These are phyloP conservation scores for Colletotrichum noveboracense DNA, from an alignment of 2,329 filamentous ascomycete species.

Conservation along the genomic window DNA sequence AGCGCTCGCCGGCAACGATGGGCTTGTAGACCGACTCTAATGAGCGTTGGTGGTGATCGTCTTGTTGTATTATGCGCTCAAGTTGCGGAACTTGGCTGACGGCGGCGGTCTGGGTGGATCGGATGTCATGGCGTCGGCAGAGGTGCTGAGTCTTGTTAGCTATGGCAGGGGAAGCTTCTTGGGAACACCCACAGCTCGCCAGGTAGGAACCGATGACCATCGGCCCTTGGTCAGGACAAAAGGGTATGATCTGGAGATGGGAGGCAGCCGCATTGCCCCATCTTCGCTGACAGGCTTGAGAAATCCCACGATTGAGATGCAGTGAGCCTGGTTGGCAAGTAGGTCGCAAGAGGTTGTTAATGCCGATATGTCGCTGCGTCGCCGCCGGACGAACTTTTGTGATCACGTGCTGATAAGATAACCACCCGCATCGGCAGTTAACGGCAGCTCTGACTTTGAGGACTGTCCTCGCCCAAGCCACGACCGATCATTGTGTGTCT, in stretches of 20 bases:
- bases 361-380: neutral
- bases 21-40: neutral
- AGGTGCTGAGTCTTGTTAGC: neutral
- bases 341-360: neutral
- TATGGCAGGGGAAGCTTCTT: neutral
- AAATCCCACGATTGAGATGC: neutral
- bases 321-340: neutral
- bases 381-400: neutral
- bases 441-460: neutral
- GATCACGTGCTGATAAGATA: constrained; percentile 19
- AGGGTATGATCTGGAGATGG: constrained; percentile 4
- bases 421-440: neutral
- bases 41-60: neutral
- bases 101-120: neutral
- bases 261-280: constrained; percentile 23
- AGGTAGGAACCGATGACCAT: neutral
- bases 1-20: neutral
- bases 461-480: neutral
- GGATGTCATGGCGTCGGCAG: neutral
- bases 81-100: neutral
- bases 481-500: neutral
- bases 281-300: constrained; percentile 1
- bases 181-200: neutral
- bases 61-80: neutral
- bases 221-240: constrained; percentile 11